These are phyloP conservation scores for Rhizophagus prolifer DNA, from an alignment of 192 early-diverging fungal genomes.

Conservation along the genomic window DNA sequence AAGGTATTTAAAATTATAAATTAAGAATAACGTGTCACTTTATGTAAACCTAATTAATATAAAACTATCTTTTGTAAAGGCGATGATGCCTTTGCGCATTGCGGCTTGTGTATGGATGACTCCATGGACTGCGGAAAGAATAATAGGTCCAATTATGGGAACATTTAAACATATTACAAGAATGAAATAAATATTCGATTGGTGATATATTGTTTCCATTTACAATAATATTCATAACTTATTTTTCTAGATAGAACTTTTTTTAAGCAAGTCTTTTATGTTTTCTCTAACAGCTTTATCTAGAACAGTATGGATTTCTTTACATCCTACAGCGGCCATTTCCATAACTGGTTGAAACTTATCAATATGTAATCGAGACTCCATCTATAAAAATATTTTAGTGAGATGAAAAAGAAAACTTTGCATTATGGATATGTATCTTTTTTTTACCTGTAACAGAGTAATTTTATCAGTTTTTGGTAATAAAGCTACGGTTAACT, in stretches of 20 bases:
- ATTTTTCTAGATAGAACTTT: slow-evolving; percentile 20
- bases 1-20: slow-evolving; percentile 54
- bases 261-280: slow-evolving; percentile 46
- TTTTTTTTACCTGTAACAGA: slow-evolving; percentile 62
- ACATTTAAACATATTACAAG: slow-evolving; percentile 31
- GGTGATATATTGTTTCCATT: too few species aligned
- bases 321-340: slow-evolving; percentile 72
- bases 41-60: neutral
- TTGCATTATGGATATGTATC: too few species aligned
- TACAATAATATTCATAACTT: neutral
- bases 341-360: slow-evolving; percentile 62
- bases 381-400: slow-evolving; percentile 56
- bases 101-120: slow-evolving; percentile 55
- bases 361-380: slow-evolving; percentile 84
- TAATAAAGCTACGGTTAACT: slow-evolving; percentile 82
- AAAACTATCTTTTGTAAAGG: slow-evolving; percentile 31
- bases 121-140: slow-evolving; percentile 53
- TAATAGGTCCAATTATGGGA: slow-evolving; percentile 45
- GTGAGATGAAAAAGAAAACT: neutral
- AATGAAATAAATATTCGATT: neutral
- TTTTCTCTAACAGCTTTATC: slow-evolving; percentile 61
- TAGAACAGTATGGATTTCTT: slow-evolving; percentile 58
- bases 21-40: slow-evolving; percentile 1
- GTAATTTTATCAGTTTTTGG: slow-evolving; percentile 83
- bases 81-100: slow-evolving; percentile 65